Conservation (phyloP, 2,329 filamentous ascomycete genomes). For the Ophiostoma himal-ulmi region DNA sequence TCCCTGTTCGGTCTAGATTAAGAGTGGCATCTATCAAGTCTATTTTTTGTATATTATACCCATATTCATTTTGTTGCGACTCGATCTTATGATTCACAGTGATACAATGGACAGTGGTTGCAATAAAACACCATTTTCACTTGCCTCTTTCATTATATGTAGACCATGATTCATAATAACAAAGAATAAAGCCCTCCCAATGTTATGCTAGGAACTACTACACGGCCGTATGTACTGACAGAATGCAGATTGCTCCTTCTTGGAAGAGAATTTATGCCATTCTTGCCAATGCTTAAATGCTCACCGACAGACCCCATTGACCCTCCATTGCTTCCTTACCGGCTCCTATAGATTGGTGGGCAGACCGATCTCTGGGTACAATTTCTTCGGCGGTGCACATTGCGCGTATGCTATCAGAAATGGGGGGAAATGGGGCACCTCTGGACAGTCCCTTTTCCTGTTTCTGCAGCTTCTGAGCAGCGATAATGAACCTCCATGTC, state of each 20-base stretch:
- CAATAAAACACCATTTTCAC: too few species aligned
- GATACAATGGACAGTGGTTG: too few species aligned
- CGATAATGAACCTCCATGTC: conserved; percentile 39
- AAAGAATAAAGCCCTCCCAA: too few species aligned
- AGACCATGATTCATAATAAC: too few species aligned
- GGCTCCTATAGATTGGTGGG: neutral
- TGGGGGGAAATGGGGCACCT: neutral
- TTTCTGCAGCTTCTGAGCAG: conserved; percentile 38
- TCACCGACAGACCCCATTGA: neutral
- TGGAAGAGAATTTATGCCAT: neutral
- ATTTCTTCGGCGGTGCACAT: neutral
- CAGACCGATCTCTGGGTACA: neutral
- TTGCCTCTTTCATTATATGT: too few species aligned
- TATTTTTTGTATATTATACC: neutral
- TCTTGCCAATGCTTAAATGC: neutral
- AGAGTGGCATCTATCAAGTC: neutral
- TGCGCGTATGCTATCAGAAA: neutral
- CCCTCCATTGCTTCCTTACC: neutral
- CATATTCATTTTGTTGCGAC: neutral
- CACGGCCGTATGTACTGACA: neutral
- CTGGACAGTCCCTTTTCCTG: neutral
- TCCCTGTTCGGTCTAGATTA: conserved; percentile 16
- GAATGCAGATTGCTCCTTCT: neutral
- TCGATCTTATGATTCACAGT: too few species aligned
- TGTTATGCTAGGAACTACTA: too few species aligned